Evolutionary conservation across 257 asterid genomes (phyloP).

Genomic region (Salvia splendens): DNA sequence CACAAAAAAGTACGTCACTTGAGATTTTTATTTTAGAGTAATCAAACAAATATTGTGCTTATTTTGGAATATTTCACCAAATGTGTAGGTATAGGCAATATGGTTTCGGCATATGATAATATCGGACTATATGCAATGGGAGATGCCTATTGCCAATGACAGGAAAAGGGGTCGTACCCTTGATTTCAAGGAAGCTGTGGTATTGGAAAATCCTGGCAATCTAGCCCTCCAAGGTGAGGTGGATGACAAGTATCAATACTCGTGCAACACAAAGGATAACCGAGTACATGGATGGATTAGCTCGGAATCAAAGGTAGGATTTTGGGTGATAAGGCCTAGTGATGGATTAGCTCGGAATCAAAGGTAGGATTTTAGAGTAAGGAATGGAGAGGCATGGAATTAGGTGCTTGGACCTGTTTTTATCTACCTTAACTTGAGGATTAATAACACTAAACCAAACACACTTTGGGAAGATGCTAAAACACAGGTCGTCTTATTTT

Average conservation of each 20-base stretch:
- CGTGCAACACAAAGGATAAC: slow-evolving; percentile 53
- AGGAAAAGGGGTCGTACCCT: slow-evolving; percentile 44
- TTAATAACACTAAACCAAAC: slow-evolving; percentile 25
- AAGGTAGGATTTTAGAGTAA: slow-evolving; percentile 45
- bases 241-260: slow-evolving; percentile 70
- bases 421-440: slow-evolving; percentile 56
- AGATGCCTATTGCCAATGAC: slow-evolving; percentile 61
- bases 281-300: slow-evolving; percentile 74
- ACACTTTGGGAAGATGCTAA: slow-evolving; percentile 70
- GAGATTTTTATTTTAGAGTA: too few relatives aligned
- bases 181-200: slow-evolving; percentile 66
- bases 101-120: slow-evolving; percentile 71
- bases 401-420: slow-evolving; percentile 69
- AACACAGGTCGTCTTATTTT: slow-evolving; percentile 41
- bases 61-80: too few relatives aligned
- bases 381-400: slow-evolving; percentile 58
- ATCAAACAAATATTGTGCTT: too few relatives aligned
- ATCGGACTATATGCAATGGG: slow-evolving; percentile 59
- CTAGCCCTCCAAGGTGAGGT: slow-evolving; percentile 52
- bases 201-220: slow-evolving; percentile 40
- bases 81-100: slow-evolving; percentile 54
- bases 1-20: slow-evolving; percentile 40
- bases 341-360: slow-evolving; percentile 50
- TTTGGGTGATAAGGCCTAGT: slow-evolving; percentile 73
- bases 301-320: slow-evolving; percentile 39